Evolutionary conservation across 306 rosid species (phyloP), one percentile per base, ranked within the genome.

Genomic region (Castanea sativa): DNA sequence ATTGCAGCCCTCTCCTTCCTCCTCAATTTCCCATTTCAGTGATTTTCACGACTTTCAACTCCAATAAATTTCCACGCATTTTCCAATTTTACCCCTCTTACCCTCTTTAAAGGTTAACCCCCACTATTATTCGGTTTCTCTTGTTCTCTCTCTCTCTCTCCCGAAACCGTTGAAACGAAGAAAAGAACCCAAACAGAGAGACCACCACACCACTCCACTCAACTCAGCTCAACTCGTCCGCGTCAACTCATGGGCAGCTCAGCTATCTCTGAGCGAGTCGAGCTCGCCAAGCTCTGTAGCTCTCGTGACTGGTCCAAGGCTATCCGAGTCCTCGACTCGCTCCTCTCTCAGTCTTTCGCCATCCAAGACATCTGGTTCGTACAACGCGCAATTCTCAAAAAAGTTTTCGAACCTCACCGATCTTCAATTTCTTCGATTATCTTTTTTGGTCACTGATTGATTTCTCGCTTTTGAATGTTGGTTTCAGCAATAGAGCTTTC

Each of bases 231-330:
- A 55, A 57, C 80, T 72, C 77, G 51, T 52, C 43, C 80, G 73
- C 61, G 75, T 33, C 59, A 58, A 75, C 18, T 76, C 73, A 92
- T 92, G 97, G 86, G 88, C 45, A 41, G 45, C 69, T 73, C 92
- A 55, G 78, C 86, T 27, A 52, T 77, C 87, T 87, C 94, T 43
- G 91, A 91, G 87, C 85, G 98, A 67, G 86, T 78, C 41, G 90
- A 94, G 83, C 88, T 94, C 4, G 94, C 97, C 79, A 89, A 82
- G 85, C 93, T 88, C 61, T 94, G 97, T 72, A 81, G 87, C 89
- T 89, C 91, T 32, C 90, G 86, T 81, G 93, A 94, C 84, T 94
- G 97, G 98, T 91, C 97, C 88, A 94, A 91, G 75, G 98, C 98
- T 73, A 92, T 94, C 82, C 88, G 97, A 82, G 82, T 92, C 80